phyloP scores from a whole-genome alignment of 768 basidiomycete species.

The Lactifluus pinguis region DNA sequence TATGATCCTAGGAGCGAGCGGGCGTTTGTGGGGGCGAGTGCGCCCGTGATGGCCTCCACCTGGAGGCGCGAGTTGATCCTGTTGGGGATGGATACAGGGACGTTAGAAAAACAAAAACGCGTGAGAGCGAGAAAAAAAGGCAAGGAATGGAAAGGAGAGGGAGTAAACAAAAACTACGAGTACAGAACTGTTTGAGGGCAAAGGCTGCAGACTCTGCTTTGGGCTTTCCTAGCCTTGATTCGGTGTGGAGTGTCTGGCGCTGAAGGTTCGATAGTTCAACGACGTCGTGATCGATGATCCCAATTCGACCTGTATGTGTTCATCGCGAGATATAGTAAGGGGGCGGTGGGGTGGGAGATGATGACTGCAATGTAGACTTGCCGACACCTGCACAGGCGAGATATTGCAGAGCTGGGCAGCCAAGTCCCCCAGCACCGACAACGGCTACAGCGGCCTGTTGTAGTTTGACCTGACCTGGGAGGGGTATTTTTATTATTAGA shows the following conservation, averaged over 20 bases:
- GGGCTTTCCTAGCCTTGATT: slow-evolving; percentile 56
- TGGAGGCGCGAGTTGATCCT: slow-evolving; percentile 71
- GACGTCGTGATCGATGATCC: slow-evolving; percentile 80
- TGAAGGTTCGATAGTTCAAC: slow-evolving; percentile 89
- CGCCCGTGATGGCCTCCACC: slow-evolving; percentile 44
- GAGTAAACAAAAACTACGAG: neutral
- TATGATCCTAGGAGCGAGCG: slow-evolving; percentile 49
- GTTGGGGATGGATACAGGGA: neutral
- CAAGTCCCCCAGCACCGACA: slow-evolving; percentile 91
- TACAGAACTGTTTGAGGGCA: slow-evolving; percentile 52
- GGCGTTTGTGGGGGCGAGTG: slow-evolving; percentile 58
- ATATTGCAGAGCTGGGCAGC: slow-evolving; percentile 93
- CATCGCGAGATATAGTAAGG: too few relatives aligned
- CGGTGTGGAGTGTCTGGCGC: slow-evolving; percentile 84
- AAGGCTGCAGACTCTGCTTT: slow-evolving; percentile 79
- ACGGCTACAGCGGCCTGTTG: slow-evolving; percentile 70
- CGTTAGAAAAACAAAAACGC: neutral
- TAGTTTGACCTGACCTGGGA: slow-evolving; percentile 74
- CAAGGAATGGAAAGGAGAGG: neutral
- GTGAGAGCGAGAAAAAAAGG: neutral
- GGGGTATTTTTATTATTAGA: too few relatives aligned
- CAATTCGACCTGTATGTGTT: slow-evolving; percentile 53
- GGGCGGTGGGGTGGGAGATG: too few relatives aligned
- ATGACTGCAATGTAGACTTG: slow-evolving; percentile 28
- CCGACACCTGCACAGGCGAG: slow-evolving; percentile 89